Conservation (phyloP, 257 asterid genomes). For the Rubia yunnanensis region DNA sequence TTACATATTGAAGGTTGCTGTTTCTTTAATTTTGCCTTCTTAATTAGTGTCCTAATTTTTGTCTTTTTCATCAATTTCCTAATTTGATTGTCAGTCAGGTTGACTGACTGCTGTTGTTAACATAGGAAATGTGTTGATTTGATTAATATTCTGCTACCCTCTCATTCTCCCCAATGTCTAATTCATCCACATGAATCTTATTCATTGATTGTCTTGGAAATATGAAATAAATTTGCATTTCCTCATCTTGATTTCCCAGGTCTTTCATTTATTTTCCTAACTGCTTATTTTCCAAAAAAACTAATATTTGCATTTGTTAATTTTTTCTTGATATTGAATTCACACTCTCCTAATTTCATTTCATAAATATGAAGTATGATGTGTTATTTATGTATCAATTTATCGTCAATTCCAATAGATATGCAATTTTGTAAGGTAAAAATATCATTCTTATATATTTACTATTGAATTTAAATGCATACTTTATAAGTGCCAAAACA, state of each 20-base stretch:
- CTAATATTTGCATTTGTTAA: too few species aligned
- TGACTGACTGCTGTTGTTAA: neutral
- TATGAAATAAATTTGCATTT: neutral
- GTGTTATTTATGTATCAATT: too few species aligned
- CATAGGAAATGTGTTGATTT: too few species aligned
- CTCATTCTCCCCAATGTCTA: neutral
- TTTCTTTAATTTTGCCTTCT: too few species aligned
- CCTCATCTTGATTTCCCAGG: too few species aligned
- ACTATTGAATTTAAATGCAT: neutral
- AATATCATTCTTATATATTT: neutral
- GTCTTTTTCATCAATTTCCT: neutral
- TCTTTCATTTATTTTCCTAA: too few species aligned
- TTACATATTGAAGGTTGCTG: too few species aligned
- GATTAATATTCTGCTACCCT: neutral
- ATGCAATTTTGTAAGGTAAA: neutral
- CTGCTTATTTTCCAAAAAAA: too few species aligned
- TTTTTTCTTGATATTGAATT: neutral
- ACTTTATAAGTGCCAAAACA: neutral
- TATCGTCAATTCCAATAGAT: too few species aligned
- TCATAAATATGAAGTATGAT: too few species aligned
- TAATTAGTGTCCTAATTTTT: too few species aligned
- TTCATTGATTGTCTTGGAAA: neutral
- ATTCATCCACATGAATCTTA: neutral
- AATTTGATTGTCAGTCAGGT: neutral
- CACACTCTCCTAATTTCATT: neutral